These are phyloP conservation scores for Diaporthe humulicola DNA, from an alignment of 2,329 filamentous ascomycete species.

Conservation along the genomic window DNA sequence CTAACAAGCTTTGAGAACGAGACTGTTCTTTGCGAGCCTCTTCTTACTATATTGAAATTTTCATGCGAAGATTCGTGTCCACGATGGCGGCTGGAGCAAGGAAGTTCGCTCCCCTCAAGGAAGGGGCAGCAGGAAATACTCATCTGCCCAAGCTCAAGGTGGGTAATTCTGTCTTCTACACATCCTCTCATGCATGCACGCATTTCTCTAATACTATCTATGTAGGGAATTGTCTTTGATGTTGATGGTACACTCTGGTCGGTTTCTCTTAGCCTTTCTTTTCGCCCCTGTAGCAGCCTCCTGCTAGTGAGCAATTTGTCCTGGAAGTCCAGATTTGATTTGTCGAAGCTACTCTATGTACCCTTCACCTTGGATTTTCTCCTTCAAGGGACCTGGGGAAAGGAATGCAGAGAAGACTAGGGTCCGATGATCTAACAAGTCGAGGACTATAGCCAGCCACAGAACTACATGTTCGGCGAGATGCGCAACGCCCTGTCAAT, in stretches of 20 bases:
- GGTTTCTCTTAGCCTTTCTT: conserved; percentile 50
- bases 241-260: conserved; percentile 96
- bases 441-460: conserved; percentile 74
- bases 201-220: conserved; percentile 22
- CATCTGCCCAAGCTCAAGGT: conserved; percentile 58
- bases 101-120: conserved; percentile 69
- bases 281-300: neutral
- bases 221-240: conserved; percentile 82
- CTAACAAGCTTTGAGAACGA: neutral
- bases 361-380: too few species aligned
- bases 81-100: conserved; percentile 58
- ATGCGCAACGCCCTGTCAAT: conserved; percentile 86
- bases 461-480: conserved; percentile 94
- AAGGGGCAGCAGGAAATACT: conserved; percentile 48
- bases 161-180: neutral
- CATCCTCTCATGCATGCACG: too few species aligned
- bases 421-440: neutral
- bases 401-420: rapidly evolving
- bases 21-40: neutral
- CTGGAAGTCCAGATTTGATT: neutral
- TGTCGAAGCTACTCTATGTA: too few species aligned
- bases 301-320: neutral
- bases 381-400: too few species aligned
- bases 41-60: neutral
- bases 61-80: conserved; percentile 53